A percentile compares a stretch with the other conserved stretches of the same genome.
These are phyloP conservation scores for Pseudoscleropodium purum DNA, from an alignment of 225 moss, liverwort and hornwort species.

Conservation along the genomic window DNA sequence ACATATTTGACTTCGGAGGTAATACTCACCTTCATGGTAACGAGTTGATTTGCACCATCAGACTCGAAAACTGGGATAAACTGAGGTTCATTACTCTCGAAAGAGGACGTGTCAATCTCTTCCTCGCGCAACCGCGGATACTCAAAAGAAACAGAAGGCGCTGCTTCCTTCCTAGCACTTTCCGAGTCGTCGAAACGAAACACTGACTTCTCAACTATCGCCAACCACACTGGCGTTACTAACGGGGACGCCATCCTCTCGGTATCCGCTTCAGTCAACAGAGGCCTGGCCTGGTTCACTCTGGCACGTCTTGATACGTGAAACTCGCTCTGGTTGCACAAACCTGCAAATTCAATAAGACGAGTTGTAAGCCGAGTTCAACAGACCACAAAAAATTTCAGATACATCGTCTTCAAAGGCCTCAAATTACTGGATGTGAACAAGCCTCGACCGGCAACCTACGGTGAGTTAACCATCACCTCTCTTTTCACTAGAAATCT, in stretches of 20 bases:
- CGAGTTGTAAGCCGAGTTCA: background rate
- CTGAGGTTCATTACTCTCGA: conserved; percentile 16
- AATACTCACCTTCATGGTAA: conserved; percentile 40
- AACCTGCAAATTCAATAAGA: background rate
- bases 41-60: conserved; percentile 42
- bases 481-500: background rate
- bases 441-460: background rate
- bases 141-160: conserved; percentile 63
- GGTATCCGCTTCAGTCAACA: background rate
- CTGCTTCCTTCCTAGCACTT: conserved; percentile 39
- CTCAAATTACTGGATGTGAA: background rate
- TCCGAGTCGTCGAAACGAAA: conserved; percentile 79
- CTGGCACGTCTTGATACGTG: background rate
- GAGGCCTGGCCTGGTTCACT: background rate
- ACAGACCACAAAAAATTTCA: background rate
- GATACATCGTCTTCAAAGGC: background rate
- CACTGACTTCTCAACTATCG: conserved; percentile 55
- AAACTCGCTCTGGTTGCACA: background rate
- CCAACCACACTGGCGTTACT: conserved; percentile 26
- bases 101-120: background rate
- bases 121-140: conserved; percentile 47
- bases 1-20: background rate
- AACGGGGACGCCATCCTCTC: conserved; percentile 12
- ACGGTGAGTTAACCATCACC: background rate
- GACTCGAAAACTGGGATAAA: conserved; percentile 38